Evolutionary conservation across 371 early-diverging fungal species (phyloP).

Genomic region (Zopfochytrium polystomum): DNA sequence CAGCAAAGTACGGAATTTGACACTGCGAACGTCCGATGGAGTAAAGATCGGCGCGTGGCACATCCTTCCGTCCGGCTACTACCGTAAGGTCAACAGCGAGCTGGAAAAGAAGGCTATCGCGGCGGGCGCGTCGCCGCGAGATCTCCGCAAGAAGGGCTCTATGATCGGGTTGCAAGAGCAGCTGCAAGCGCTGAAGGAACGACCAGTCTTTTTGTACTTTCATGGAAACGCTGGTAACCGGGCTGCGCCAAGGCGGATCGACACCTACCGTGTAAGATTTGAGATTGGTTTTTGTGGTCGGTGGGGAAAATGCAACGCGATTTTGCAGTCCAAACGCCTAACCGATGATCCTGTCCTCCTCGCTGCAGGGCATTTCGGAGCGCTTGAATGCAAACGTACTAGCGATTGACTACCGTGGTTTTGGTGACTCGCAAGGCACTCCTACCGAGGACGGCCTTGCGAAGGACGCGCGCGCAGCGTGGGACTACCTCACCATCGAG

Average conservation of each 20-base stretch:
- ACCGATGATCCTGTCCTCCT: too few relatives aligned
- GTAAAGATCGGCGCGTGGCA: constrained; percentile 27
- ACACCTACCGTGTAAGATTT: constrained; percentile 36
- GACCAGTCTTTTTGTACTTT: constrained; percentile 45
- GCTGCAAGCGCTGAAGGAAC: constrained; percentile 19
- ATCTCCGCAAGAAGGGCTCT: neutral
- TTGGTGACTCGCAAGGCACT: constrained; percentile 42
- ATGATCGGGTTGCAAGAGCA: constrained; percentile 10
- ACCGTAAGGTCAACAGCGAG: constrained; percentile 13
- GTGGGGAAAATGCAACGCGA: too few relatives aligned
- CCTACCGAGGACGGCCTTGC: constrained; percentile 39
- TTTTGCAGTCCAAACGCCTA: too few relatives aligned
- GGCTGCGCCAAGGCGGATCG: constrained; percentile 34
- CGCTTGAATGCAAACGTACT: constrained; percentile 32
- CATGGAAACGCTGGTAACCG: constrained; percentile 54
- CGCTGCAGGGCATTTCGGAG: constrained; percentile 7
- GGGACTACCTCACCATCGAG: constrained; percentile 34
- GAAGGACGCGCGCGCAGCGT: constrained; percentile 42
- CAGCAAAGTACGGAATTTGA: constrained; percentile 23
- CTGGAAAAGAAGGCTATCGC: neutral
- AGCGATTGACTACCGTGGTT: constrained; percentile 49
- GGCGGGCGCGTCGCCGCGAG: neutral
- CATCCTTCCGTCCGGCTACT: constrained; percentile 22
- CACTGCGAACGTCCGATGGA: constrained; percentile 18
- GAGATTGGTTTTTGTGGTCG: too few relatives aligned